A percentile compares a stretch with the other conserved stretches of the same genome.
phyloP scores from a whole-genome alignment of 1,139 yeast genomes.

The Saccharomycopsis crataegensis region DNA sequence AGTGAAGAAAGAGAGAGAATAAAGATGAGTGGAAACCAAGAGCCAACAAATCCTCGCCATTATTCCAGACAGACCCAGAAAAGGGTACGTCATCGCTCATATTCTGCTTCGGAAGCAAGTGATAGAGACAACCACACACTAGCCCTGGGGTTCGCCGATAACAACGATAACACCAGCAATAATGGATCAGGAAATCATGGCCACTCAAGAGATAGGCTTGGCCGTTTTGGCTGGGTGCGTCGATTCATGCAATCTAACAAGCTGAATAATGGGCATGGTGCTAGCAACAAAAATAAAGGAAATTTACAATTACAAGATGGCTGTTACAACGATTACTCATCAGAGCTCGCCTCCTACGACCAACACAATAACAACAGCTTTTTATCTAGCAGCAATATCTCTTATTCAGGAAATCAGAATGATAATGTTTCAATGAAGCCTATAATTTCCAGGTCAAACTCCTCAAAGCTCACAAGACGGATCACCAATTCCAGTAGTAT shows the following conservation, averaged over 20 bases:
- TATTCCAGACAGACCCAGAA: not conserved
- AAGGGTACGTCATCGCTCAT: slow-evolving; percentile 7
- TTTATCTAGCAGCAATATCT: not conserved
- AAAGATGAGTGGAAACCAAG: not conserved
- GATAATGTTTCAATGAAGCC: slow-evolving; percentile 15
- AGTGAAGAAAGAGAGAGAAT: not conserved
- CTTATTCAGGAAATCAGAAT: not conserved
- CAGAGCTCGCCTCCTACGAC: not conserved
- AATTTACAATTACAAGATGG: not conserved
- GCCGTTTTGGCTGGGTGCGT: slow-evolving; percentile 19
- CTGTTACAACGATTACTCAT: not conserved
- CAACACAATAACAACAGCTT: not conserved
- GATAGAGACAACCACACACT: not conserved
- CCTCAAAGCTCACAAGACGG: not conserved
- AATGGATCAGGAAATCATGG: not conserved
- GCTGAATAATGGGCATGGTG: not conserved
- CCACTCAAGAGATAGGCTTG: not conserved
- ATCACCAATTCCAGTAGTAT: slow-evolving; percentile 1
- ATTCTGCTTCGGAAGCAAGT: slow-evolving; percentile 11
- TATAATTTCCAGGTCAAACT: slow-evolving; percentile 11
- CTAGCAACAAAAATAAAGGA: not conserved
- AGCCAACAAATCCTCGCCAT: too few relatives aligned
- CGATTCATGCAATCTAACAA: slow-evolving; percentile 18
- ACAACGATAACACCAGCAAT: not conserved
- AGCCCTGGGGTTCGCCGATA: not conserved